These are phyloP conservation scores for Helianthus annuus DNA, from an alignment of 129 eudicot genomes.

Conservation along the genomic window DNA sequence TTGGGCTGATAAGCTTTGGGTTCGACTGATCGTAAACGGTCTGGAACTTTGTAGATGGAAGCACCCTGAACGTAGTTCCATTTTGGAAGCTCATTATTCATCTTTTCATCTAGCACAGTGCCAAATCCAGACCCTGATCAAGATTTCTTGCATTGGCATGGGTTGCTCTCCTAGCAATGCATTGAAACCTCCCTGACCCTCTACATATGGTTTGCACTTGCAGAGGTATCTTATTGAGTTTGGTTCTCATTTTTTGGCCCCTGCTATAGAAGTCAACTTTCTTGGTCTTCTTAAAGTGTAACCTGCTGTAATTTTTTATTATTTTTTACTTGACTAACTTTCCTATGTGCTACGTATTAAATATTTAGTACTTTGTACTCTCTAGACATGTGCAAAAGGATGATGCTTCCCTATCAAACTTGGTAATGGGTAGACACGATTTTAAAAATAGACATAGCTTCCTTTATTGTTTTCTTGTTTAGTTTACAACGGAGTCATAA, in stretches of 20 bases:
- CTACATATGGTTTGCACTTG: background rate
- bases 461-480: no score
- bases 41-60: constrained; percentile 37
- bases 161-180: constrained; percentile 5
- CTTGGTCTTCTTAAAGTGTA: background rate
- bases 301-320: background rate
- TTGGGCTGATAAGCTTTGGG: constrained; percentile 36
- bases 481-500: no score
- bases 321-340: background rate
- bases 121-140: constrained; percentile 6
- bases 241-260: constrained; percentile 1
- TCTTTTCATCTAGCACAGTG: background rate
- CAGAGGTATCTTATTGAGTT: background rate
- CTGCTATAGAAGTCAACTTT: background rate
- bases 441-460: no score
- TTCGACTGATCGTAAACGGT: constrained; percentile 19
- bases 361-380: background rate
- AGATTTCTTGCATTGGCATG: background rate
- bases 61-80: background rate
- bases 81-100: no score
- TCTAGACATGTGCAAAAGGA: no score
- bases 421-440: no score
- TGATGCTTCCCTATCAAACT: no score
- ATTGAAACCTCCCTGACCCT: background rate
- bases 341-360: background rate